These are phyloP conservation scores for Botrytis cinerea DNA, from an alignment of 2,329 filamentous ascomycete species.

Conservation along the genomic window DNA sequence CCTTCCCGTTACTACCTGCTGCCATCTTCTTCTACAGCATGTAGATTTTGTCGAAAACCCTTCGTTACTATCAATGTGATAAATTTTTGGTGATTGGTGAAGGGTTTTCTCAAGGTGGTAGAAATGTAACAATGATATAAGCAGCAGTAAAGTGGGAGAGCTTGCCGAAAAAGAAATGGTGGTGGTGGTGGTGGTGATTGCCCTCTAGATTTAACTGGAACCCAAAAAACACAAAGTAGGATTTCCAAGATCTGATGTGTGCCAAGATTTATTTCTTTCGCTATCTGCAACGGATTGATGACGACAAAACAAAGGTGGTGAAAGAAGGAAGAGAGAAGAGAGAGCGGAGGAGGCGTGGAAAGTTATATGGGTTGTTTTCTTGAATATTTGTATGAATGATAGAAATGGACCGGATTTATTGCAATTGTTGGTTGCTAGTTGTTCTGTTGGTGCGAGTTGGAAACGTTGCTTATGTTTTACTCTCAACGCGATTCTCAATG, in stretches of 20 bases:
- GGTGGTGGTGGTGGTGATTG: slow-evolving; percentile 1
- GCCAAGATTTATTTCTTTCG: not conserved
- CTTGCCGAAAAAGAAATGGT: slow-evolving; percentile 2
- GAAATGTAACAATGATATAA: slow-evolving; percentile 12
- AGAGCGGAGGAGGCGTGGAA: not conserved
- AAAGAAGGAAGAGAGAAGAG: not conserved
- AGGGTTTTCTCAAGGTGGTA: not conserved
- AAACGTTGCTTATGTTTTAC: not conserved
- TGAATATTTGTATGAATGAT: not conserved
- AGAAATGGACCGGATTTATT: not conserved
- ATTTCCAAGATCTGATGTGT: slow-evolving; percentile 17
- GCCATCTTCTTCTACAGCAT: slow-evolving; percentile 43
- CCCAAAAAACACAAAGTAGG: not conserved
- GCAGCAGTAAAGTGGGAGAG: slow-evolving; percentile 14
- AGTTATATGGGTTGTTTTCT: not conserved
- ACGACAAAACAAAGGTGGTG: not conserved
- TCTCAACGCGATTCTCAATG: not conserved
- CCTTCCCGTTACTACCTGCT: slow-evolving; percentile 44
- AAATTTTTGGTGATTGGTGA: slow-evolving; percentile 13
- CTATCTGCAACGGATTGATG: not conserved
- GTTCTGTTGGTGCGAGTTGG: not conserved
- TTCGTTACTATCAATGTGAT: not conserved
- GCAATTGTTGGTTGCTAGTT: not conserved
- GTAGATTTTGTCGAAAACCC: slow-evolving; percentile 22
- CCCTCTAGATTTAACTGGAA: slow-evolving; percentile 3